Conservation (phyloP, 2,329 filamentous ascomycete species). For the Verticillium albo-atrum region DNA sequence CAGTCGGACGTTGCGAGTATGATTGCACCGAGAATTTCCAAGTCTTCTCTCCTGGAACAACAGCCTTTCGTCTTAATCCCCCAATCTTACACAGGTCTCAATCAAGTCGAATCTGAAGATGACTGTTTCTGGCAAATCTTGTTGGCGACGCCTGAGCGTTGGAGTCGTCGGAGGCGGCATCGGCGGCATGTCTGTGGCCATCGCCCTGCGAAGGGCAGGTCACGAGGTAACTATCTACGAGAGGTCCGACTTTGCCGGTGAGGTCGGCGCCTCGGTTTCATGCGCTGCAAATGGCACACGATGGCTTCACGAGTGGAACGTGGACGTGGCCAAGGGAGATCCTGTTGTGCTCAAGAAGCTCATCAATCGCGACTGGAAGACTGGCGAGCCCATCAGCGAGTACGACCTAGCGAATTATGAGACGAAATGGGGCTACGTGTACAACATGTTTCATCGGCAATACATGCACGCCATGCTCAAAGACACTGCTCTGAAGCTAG, state of each 20-base stretch:
- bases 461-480: constrained; percentile 66
- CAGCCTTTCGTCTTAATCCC: too few species aligned
- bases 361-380: constrained; percentile 68
- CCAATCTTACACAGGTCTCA: too few species aligned
- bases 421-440: constrained; percentile 58
- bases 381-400: constrained; percentile 60
- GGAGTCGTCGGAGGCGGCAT: constrained; percentile 43
- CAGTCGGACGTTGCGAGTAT: too few species aligned
- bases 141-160: constrained; percentile 41
- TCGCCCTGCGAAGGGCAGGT: constrained; percentile 41
- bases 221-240: constrained; percentile 59
- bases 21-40: too few species aligned
- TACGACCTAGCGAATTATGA: constrained; percentile 63
- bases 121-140: constrained; percentile 16
- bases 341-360: constrained; percentile 62
- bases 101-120: constrained; percentile 9
- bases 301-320: constrained; percentile 65
- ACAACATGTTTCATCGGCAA: constrained; percentile 67
- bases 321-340: constrained; percentile 60
- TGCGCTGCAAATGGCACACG: constrained; percentile 67
- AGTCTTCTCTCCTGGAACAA: too few species aligned
- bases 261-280: constrained; percentile 63
- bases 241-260: constrained; percentile 59
- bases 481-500: constrained; percentile 49
- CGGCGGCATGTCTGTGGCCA: constrained; percentile 40